These are phyloP conservation scores for Venturia nashicola DNA, from an alignment of 2,329 filamentous ascomycete species.

Conservation along the genomic window DNA sequence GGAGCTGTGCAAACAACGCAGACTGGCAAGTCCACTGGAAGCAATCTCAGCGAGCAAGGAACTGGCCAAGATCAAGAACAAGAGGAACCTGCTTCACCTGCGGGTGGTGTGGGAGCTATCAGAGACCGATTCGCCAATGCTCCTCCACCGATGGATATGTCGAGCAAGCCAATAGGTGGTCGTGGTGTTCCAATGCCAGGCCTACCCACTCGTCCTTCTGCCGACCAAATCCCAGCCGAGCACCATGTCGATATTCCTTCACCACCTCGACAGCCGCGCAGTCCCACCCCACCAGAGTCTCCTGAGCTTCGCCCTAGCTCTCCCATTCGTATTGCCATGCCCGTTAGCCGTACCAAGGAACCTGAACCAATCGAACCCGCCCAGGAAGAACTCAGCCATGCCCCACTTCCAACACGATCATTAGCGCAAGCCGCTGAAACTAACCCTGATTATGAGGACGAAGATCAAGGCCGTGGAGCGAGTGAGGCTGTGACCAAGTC, in stretches of 20 bases:
- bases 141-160: constrained; percentile 52
- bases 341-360: constrained; percentile 54
- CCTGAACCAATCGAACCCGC: constrained; percentile 38
- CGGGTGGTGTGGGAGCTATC: constrained; percentile 59
- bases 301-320: constrained; percentile 43
- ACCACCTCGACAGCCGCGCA: constrained; percentile 27
- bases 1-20: constrained; percentile 64
- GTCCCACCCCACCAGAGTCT: constrained; percentile 29
- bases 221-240: constrained; percentile 39
- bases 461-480: constrained; percentile 41
- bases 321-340: constrained; percentile 76
- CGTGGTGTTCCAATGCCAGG: constrained; percentile 69
- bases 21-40: constrained; percentile 50
- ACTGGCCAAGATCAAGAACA: constrained; percentile 45
- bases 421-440: constrained; percentile 49
- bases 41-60: constrained; percentile 45
- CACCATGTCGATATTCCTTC: constrained; percentile 36
- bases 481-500: constrained; percentile 31
- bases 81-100: constrained; percentile 42
- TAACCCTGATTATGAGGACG: constrained; percentile 51
- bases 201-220: constrained; percentile 47
- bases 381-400: constrained; percentile 36
- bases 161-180: constrained; percentile 54
- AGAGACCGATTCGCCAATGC: constrained; percentile 61
- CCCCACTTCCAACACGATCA: constrained; percentile 51